Conservation (phyloP, 495 filamentous ascomycete species). For the Hypoxylon trugodes region DNA sequence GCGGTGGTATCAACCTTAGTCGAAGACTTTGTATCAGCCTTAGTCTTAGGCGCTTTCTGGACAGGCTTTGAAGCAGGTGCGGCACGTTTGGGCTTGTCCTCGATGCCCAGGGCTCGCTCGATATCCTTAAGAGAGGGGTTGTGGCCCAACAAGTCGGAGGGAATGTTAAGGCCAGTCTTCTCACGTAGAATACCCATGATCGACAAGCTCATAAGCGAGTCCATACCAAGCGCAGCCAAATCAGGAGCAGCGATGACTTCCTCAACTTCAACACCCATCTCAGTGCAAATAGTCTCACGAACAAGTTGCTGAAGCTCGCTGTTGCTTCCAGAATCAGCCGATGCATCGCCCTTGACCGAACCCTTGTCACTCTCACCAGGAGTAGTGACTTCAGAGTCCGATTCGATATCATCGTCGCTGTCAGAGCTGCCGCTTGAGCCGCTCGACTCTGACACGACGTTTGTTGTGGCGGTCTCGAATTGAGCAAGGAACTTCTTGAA, state of each 20-base stretch:
- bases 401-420: constrained; percentile 53
- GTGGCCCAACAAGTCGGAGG: constrained; percentile 56
- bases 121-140: constrained; percentile 58
- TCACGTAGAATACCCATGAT: constrained; percentile 67
- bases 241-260: constrained; percentile 65
- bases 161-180: constrained; percentile 59
- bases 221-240: constrained; percentile 65
- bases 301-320: constrained; percentile 61
- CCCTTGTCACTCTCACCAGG: constrained; percentile 56
- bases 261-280: constrained; percentile 71
- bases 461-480: constrained; percentile 49
- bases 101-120: constrained; percentile 57
- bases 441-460: constrained; percentile 45
- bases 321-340: constrained; percentile 41
- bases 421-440: constrained; percentile 47
- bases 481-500: constrained; percentile 66
- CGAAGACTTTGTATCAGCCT: constrained; percentile 47
- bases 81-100: constrained; percentile 47
- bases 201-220: constrained; percentile 66
- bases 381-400: constrained; percentile 58
- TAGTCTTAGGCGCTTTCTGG: constrained; percentile 54
- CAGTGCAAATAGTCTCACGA: constrained; percentile 68
- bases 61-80: constrained; percentile 39
- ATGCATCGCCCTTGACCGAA: constrained; percentile 50
- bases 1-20: constrained; percentile 52